Base-by-base conservation (phyloP, 73 alveolate genomes). In the Stentor roeselii region DNA sequence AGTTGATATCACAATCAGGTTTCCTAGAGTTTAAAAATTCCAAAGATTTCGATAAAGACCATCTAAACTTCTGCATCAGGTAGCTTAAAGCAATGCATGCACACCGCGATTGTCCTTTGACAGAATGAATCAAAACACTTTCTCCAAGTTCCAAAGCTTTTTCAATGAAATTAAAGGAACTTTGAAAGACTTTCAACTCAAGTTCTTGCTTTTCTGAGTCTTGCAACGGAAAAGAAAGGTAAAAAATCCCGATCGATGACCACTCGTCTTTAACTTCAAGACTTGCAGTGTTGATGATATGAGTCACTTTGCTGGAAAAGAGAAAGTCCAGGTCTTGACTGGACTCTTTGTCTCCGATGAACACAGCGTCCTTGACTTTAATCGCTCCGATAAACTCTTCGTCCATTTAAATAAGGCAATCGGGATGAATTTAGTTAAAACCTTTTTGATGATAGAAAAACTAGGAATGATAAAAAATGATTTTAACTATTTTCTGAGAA, bases 121-220 rank as follows among this genome's bases (percentile, higher is more conserved):
- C 97, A 42, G 99, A 95, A 90, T 97, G 99, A 31, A 98, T 99
- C 41, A 97, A 91, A 21, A 96, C 92, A 82, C 99, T 96, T 89
- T 97, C 99, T 2, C 99, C 98, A 80, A 87, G 89, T 75, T 86
- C 95, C 40, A 93, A 83, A 61, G 99, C 93, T 87, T 96, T 99
- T 83, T 97, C 99, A 35, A 97, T 95, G 87, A 97, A 97, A 75
- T 84, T 86, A 87, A 89, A 93, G 75, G 95, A 95, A 83, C 94
- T 94, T 84, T 94, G 94, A 21, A 98, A 95, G 30, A 90, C 92
- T 82, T 96, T 98, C 83, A 93, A 98, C 61, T 95, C 92, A 59
- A 88, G 88, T 75, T 97, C 99, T 84, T 97, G 95, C 59, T 93
- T 87, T 32, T 95, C 99, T 50, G 76, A 76, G 82, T 97, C 99